Base-by-base conservation (phyloP, 192 early-diverging fungal species). In the Dispira parvispora region DNA sequence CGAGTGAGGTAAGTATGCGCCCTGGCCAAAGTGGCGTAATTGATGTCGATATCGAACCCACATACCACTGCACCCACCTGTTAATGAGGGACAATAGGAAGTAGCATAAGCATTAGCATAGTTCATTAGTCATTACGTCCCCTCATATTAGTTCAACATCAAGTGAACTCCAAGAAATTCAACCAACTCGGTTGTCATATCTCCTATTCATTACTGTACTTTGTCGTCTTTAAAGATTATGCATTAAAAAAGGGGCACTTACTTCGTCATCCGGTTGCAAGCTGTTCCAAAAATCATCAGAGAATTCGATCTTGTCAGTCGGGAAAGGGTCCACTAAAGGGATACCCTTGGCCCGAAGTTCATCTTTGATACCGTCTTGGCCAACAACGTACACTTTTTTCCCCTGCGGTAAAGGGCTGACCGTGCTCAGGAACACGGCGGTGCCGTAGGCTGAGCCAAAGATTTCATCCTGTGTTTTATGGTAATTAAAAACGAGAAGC, bases 371-470 rank as follows among this genome's bases (percentile, higher is more conserved):
- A 18, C 96, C 96, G 43, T 72, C 68, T 80, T 89, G 87, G 44
- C 96, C 96, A 69, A 91, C 78, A 47, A 99, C 82, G 67, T 91
- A 99, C 8, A 88, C 92, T 68, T 88, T 84, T 72, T 97, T 94
- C 64, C 85, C 81, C 11, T 73, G 67, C n/a, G 89, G 88, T 57
- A 98, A 90, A 18, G 85, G 73, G 20, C 85, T 67, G n/a, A 88
- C 74, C 56, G 96, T 76, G 65, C 79, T 82, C 18, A 99, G 79
- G 67, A 97, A 99, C 64, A 83, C 88, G 1, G 96, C 96, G 0
- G 94, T 88, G 6, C 91, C 91, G 65, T 87, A 92, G 3, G 96
- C 81, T 1, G 92, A 94, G 58, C 86, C 84, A 69, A 97, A 97
- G 28, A 99, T 88, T 61, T 99, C 92, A 16, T 92, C 81, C 81